Evolutionary conservation across 768 basidiomycete species (phyloP).

Genomic region (Auricularia cornea): DNA sequence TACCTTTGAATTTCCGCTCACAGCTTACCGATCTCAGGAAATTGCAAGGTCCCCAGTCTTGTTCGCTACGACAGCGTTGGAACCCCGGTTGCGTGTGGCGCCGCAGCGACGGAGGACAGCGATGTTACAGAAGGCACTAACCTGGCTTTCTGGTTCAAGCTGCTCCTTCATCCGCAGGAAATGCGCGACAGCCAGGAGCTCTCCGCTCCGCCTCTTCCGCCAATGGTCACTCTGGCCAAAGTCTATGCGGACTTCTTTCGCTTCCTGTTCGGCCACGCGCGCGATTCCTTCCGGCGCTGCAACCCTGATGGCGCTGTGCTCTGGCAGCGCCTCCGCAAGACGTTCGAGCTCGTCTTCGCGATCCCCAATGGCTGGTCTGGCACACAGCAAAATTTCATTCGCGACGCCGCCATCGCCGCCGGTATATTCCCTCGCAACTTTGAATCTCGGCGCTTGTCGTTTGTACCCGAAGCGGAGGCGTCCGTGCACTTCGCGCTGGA

Average conservation of each 20-base stretch:
- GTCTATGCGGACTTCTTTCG: not conserved
- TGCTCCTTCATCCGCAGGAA: not conserved
- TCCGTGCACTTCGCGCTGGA: conserved; percentile 4
- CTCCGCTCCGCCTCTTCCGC: not conserved
- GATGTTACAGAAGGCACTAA: not conserved
- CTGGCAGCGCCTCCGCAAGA: not conserved
- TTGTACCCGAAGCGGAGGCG: conserved; percentile 5
- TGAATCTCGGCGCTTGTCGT: not conserved
- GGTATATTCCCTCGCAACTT: not conserved
- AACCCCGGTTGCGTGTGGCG: not conserved
- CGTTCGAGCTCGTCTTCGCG: not conserved
- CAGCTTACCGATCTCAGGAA: not conserved
- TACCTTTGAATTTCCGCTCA: not conserved
- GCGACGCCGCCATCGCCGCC: not conserved
- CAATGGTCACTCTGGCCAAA: not conserved
- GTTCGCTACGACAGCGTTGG: not conserved
- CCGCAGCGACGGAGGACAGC: not conserved
- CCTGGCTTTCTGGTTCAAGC: not conserved
- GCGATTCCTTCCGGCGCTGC: not conserved
- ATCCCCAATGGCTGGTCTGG: conserved; percentile 5
- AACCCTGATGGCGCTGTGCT: not conserved
- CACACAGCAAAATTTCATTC: conserved; percentile 1
- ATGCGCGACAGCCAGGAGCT: not conserved
- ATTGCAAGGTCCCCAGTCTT: not conserved
- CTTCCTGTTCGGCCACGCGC: not conserved